Percentiles rank a stretch among this genome's conserved stretches.
Evolutionary conservation across 106 monocot genomes (phyloP).

Genomic region (Dendrobium nobile): DNA sequence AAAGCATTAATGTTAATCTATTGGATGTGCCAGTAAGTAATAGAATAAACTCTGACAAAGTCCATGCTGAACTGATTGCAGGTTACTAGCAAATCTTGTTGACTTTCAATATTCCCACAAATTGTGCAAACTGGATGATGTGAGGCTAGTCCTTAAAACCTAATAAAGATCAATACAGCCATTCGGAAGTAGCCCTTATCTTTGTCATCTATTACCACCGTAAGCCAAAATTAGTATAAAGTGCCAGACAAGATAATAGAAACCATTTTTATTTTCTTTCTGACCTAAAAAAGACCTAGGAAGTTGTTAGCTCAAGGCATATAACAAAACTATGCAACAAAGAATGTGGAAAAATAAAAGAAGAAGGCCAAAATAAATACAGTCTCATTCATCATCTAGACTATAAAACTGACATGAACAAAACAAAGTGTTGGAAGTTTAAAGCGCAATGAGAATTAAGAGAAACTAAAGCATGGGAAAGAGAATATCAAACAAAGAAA

Average conservation of each 20-base stretch:
- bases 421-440: not conserved
- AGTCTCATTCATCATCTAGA: not conserved
- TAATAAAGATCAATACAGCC: too few relatives aligned
- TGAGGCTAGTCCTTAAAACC: too few relatives aligned
- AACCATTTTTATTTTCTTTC: not conserved
- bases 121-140: too few relatives aligned
- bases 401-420: not conserved
- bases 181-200: too few relatives aligned
- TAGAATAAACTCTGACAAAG: too few relatives aligned
- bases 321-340: not conserved
- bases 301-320: not conserved
- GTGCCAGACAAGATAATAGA: not conserved
- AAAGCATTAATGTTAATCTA: not conserved
- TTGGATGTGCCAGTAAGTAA: not conserved
- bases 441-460: not conserved
- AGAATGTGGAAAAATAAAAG: not conserved
- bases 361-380: not conserved
- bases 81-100: not conserved
- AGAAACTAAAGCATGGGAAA: not conserved
- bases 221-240: too few relatives aligned
- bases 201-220: too few relatives aligned
- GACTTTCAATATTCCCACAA: not conserved
- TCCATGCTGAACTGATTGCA: not conserved
- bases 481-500: not conserved
- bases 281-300: not conserved